Conservation (phyloP, 2,329 filamentous ascomycete genomes). For the Scedosporium minutisporum region DNA sequence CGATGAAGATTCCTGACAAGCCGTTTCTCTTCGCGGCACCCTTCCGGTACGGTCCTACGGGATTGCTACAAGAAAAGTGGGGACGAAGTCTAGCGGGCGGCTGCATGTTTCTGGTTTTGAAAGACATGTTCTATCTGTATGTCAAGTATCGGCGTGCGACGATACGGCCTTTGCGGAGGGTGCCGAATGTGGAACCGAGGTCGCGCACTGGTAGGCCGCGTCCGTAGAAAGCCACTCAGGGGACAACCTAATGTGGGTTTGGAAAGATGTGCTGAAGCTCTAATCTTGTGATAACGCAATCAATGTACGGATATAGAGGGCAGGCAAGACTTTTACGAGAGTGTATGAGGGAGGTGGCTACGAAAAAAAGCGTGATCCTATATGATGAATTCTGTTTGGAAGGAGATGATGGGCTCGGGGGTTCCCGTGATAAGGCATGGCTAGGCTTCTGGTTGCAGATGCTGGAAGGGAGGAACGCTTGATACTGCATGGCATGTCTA, state of each 20-base stretch:
- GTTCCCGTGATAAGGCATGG: no score
- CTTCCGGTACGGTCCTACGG: slow-evolving; percentile 33
- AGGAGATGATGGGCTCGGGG: no score
- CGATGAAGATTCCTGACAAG: slow-evolving; percentile 19
- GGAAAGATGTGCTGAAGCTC: no score
- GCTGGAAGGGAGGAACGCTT: no score
- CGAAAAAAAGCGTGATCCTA: no score
- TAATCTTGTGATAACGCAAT: no score
- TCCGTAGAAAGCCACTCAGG: not conserved
- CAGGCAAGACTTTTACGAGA: no score
- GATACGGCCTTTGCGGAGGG: slow-evolving; percentile 45
- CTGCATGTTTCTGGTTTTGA: slow-evolving; percentile 77
- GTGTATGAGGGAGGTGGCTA: no score
- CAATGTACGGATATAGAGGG: no score
- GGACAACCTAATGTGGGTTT: no score
- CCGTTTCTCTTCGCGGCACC: slow-evolving; percentile 7
- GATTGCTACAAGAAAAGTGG: slow-evolving; percentile 76
- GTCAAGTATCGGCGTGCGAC: slow-evolving; percentile 53
- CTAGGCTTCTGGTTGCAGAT: no score
- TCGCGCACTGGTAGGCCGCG: not conserved
- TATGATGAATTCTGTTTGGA: no score
- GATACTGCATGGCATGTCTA: not conserved
- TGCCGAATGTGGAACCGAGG: slow-evolving; percentile 15
- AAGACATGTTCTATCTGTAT: slow-evolving; percentile 54
- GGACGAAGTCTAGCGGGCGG: slow-evolving; percentile 83